These are phyloP conservation scores for Allomyces macrogynus DNA, from an alignment of 192 early-diverging fungal genomes.

Conservation along the genomic window DNA sequence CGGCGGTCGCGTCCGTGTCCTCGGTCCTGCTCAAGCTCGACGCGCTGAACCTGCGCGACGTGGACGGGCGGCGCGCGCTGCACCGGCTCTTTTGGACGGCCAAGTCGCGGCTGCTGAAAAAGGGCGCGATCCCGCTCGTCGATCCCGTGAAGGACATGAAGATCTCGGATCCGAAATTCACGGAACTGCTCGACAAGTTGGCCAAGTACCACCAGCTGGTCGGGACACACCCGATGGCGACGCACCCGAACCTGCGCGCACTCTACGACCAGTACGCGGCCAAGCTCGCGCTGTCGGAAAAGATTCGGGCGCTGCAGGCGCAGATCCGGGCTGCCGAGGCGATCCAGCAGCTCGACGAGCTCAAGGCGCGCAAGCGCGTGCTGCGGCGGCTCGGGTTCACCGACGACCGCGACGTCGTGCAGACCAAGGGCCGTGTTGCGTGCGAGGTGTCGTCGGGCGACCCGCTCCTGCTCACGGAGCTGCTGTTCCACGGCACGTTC, in stretches of 20 bases:
- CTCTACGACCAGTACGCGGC: constrained; percentile 38
- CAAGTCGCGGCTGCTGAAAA: constrained; percentile 35
- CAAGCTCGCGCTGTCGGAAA: constrained; percentile 36
- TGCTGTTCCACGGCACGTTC: constrained; percentile 91
- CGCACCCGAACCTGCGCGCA: constrained; percentile 24
- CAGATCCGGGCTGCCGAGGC: constrained; percentile 55
- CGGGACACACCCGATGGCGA: constrained; percentile 33
- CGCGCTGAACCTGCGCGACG: constrained; percentile 38
- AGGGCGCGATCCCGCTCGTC: constrained; percentile 32
- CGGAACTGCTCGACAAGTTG: neutral
- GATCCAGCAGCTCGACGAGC: constrained; percentile 79
- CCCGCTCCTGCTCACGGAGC: constrained; percentile 83
- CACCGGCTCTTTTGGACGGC: constrained; percentile 46
- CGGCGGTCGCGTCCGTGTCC: constrained; percentile 48
- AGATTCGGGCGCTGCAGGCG: constrained; percentile 47
- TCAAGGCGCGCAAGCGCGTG: constrained; percentile 74
- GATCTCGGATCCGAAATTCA: constrained; percentile 39
- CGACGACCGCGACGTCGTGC: constrained; percentile 62
- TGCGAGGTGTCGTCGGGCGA: constrained; percentile 91
- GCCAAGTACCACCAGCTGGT: constrained; percentile 8
- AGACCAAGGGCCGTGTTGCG: constrained; percentile 93
- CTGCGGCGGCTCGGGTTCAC: constrained; percentile 76
- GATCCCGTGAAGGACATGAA: constrained; percentile 79
- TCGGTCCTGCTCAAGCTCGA: constrained; percentile 53
- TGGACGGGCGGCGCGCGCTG: constrained; percentile 32